Evolutionary conservation across 140 eudicot species (phyloP), one percentile per base, ranked within the genome.

Genomic region (Stevia rebaudiana): DNA sequence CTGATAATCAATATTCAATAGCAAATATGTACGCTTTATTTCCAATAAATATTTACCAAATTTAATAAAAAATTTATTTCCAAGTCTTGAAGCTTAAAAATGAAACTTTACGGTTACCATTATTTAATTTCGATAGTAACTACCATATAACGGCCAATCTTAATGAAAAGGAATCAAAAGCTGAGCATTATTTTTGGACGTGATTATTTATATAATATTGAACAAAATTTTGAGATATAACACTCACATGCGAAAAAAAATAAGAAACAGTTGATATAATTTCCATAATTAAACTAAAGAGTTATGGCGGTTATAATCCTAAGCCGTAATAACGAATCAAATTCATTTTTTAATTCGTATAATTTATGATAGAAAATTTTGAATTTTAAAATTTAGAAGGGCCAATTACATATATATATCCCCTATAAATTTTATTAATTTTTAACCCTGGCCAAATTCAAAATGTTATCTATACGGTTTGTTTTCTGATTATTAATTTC

Each of bases 281-380:
- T 49, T 35, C 65, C 10, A 41, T 44, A 44, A 5, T 25, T 18
- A 25, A 8, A 63, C 11, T 16, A 63, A 44, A 63, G 22, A 17
- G 69, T 44, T 46, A 28, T 46, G 13, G 40, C 69, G 56, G 69
- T 63, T 65, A 46, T 65, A 31, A 46, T 44, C 46, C 19, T 25
- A 18, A 8, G 28, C 44, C 44, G 25, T 47, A 65, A 65, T 10
- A 30, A 18, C 25, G 1, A 30, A 48, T 48, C 55, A n/a, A n/a
- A n/a, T n/a, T n/a, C n/a, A n/a, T n/a, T n/a, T n/a, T n/a, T n/a
- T n/a, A n/a, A n/a, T n/a, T n/a, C n/a, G n/a, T n/a, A n/a, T n/a
- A n/a, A n/a, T n/a, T n/a, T n/a, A n/a, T n/a, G n/a, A n/a, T n/a
- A n/a, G n/a, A n/a, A n/a, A n/a, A n/a, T n/a, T n/a, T n/a, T n/a